Percentiles rank a stretch among this genome's conserved stretches.
Evolutionary conservation across 805 yeast species (phyloP).

Genomic region (Phaffomyces thermotolerans): DNA sequence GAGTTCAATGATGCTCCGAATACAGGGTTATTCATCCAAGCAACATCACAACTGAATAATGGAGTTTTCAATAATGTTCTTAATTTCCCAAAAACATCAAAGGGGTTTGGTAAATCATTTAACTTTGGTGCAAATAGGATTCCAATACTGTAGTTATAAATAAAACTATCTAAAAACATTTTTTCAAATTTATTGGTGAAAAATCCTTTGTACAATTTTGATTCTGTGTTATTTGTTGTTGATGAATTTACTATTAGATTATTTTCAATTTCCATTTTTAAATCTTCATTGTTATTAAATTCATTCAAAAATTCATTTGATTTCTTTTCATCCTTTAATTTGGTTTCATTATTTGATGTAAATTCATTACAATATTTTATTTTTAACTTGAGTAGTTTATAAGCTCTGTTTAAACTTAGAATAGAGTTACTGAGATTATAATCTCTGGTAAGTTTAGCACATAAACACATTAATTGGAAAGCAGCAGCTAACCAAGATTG

Average conservation of each 20-base stretch:
- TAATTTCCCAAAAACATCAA: conserved; percentile 28
- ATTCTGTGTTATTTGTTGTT: not conserved
- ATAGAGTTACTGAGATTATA: conserved; percentile 9
- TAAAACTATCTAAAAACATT: conserved; percentile 37
- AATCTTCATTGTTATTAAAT: not conserved
- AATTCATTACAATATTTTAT: too few species aligned
- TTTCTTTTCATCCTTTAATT: not conserved
- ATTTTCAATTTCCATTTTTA: conserved; percentile 19
- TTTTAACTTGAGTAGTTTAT: too few species aligned
- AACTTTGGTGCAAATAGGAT: conserved; percentile 29
- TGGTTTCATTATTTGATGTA: not conserved
- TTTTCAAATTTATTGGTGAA: conserved; percentile 15
- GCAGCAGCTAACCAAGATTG: conserved; percentile 34
- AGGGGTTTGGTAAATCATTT: conserved; percentile 36
- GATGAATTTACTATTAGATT: not conserved
- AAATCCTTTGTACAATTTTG: not conserved
- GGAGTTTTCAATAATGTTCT: conserved; percentile 28
- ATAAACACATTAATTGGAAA: conserved; percentile 31
- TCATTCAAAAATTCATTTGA: not conserved
- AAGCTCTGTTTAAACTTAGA: too few species aligned
- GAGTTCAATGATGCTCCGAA: conserved; percentile 31
- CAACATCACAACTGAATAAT: conserved; percentile 29
- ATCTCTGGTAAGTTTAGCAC: conserved; percentile 28
- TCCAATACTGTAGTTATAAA: conserved; percentile 34
- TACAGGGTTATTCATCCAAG: conserved; percentile 39